Evolutionary conservation across 2,329 filamentous ascomycete species (phyloP).

Genomic region (Pseudogymnoascus sp.): DNA sequence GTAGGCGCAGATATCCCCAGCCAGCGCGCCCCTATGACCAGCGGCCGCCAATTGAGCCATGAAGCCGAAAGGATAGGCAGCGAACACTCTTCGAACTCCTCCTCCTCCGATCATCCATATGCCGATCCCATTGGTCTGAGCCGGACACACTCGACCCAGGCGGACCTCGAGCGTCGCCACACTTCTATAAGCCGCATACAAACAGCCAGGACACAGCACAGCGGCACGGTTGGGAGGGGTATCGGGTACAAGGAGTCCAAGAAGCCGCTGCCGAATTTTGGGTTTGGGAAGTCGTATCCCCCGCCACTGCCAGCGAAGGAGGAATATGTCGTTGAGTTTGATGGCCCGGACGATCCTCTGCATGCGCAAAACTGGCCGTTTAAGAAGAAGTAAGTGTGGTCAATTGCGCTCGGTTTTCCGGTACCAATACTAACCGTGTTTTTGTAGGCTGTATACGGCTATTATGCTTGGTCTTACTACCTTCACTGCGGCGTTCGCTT

Average conservation of each 20-base stretch:
- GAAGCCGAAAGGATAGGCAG: constrained; percentile 57
- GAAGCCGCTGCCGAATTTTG: constrained; percentile 62
- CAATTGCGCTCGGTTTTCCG: constrained; percentile 35
- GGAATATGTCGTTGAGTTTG: constrained; percentile 79
- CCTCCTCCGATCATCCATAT: constrained; percentile 35
- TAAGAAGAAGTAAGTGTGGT: constrained; percentile 61
- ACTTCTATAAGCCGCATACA: constrained; percentile 67
- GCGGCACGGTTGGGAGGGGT: constrained; percentile 59
- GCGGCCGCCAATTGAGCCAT: constrained; percentile 34
- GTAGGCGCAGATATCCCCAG: background rate
- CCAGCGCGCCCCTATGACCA: background rate
- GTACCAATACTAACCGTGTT: constrained; percentile 17
- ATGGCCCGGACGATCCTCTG: constrained; percentile 73
- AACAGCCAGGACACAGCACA: constrained; percentile 65
- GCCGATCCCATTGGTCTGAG: constrained; percentile 46
- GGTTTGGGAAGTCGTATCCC: constrained; percentile 68
- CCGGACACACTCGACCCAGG: constrained; percentile 52
- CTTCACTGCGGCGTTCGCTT: constrained; percentile 63
- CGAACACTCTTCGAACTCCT: constrained; percentile 46
- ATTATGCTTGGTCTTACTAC: constrained; percentile 69
- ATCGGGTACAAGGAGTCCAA: constrained; percentile 39
- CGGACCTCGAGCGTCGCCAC: constrained; percentile 62
- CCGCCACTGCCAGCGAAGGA: constrained; percentile 63
- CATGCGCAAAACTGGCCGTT: constrained; percentile 85
- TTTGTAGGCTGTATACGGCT: constrained; percentile 51